Evolutionary conservation across 257 asterid genomes (phyloP), one percentile per base, ranked within the genome.

Genomic region (Solanum dulcamara): DNA sequence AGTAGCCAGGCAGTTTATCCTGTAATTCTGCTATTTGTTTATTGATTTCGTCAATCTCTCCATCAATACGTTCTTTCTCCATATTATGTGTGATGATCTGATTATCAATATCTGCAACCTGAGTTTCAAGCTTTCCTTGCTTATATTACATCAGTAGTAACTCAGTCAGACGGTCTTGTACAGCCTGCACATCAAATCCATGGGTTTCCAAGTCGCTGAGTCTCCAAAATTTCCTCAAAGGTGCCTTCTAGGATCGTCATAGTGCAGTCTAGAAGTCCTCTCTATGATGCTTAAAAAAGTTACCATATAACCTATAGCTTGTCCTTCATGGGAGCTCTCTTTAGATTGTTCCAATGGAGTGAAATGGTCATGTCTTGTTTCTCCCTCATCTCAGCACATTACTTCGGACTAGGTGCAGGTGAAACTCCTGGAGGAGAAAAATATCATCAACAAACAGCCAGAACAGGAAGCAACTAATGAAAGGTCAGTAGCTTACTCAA

Each of bases 291-390:
- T 87, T 64, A 91, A 68, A 85, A 92, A 97, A 12, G 90, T 92
- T 1, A 94, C 97, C 98, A 94, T 97, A 75, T 13, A 89, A 50
- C 95, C 98, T 66, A 96, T 89, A 71, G 99, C 99, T 84, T 89
- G 81, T 44, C 98, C 97, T 87, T 94, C 99, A 7, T 98, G 96
- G 7, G 88, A 83, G 86, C 94, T 89, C 87, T 94, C 98, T 87
- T 88, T 91, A 28, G 79, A 83, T 10, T 87, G 38, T 60, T 71
- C 85, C 86, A 96, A 83, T 33, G 98, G 96, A 79, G 32, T 83
- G 86, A 96, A 96, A 91, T 87, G 37, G 59, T 70, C 68, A 10
- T 50, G 37, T 87, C 86, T 17, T 66, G 89, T 40, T 50, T 90
- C 57, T 89, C 83, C 5, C 85, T 57, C 33, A 83, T 85, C 89